phyloP scores from a whole-genome alignment of 306 rosid species.

The Dicorynia guianensis region DNA sequence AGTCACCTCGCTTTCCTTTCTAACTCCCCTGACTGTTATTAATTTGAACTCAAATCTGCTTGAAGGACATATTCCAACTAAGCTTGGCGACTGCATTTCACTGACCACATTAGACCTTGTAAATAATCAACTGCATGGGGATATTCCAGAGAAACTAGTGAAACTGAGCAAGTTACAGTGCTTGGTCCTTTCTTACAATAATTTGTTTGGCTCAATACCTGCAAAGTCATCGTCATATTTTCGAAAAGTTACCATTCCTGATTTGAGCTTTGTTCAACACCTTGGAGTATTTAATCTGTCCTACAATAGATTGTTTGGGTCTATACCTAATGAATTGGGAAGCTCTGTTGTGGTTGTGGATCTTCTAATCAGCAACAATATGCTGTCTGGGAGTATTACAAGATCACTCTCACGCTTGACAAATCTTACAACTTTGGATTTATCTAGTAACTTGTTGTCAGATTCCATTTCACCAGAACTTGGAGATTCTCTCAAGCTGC shows the following conservation, averaged over 20 bases:
- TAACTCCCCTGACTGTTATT: constrained; percentile 68
- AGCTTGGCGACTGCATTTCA: constrained; percentile 67
- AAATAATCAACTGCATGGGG: constrained; percentile 68
- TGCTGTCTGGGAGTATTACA: constrained; percentile 81
- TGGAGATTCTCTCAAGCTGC: constrained; percentile 74
- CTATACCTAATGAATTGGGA: constrained; percentile 84
- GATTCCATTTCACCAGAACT: constrained; percentile 84
- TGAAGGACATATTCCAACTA: constrained; percentile 73
- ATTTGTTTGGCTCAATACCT: constrained; percentile 88
- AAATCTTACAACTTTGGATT: constrained; percentile 88
- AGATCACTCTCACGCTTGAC: constrained; percentile 63
- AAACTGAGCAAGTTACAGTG: constrained; percentile 77
- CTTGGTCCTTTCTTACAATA: constrained; percentile 88
- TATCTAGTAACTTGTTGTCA: constrained; percentile 77
- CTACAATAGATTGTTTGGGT: constrained; percentile 78
- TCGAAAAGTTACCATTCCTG: constrained; percentile 75
- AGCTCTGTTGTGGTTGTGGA: constrained; percentile 71
- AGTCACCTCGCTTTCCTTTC: constrained; percentile 69
- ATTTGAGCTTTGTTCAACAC: constrained; percentile 89
- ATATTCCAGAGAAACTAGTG: constrained; percentile 72
- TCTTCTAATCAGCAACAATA: constrained; percentile 73
- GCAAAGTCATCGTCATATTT: constrained; percentile 68
- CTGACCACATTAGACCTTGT: constrained; percentile 91
- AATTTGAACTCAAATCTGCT: constrained; percentile 83
- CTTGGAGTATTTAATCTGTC: constrained; percentile 91